phyloP scores from a whole-genome alignment of 768 basidiomycete species.

The Pulveroboletus sp. region DNA sequence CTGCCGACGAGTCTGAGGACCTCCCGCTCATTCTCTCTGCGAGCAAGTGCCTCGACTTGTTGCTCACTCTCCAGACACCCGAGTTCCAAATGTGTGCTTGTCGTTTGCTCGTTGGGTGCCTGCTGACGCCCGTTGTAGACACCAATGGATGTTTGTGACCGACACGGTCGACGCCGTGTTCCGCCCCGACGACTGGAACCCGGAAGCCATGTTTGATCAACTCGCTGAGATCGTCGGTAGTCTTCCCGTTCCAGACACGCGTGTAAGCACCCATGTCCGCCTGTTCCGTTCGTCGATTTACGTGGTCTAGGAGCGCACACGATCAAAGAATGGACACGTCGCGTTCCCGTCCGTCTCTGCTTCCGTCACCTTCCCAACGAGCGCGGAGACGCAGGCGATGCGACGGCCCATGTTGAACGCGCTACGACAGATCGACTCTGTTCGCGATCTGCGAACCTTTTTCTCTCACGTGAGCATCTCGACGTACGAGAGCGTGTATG shows the following conservation, averaged over 20 bases:
- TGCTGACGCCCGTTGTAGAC: conserved; percentile 40
- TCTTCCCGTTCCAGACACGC: conserved; percentile 48
- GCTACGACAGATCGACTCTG: conserved; percentile 75
- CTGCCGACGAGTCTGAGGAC: conserved; percentile 82
- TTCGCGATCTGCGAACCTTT: conserved; percentile 85
- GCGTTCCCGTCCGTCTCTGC: conserved; percentile 20
- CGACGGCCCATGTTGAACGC: conserved; percentile 72
- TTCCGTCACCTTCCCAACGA: conserved; percentile 25
- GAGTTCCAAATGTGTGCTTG: conserved; percentile 89
- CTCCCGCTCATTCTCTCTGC: conserved; percentile 82
- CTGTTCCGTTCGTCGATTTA: neutral
- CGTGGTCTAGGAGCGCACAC: conserved; percentile 25
- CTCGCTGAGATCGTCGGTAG: conserved; percentile 80
- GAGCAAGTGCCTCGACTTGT: conserved; percentile 89
- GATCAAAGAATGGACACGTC: conserved; percentile 20
- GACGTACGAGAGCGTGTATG: conserved; percentile 89
- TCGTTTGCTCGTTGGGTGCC: neutral
- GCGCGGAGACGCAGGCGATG: conserved; percentile 44
- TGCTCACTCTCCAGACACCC: conserved; percentile 92
- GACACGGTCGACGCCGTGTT: conserved; percentile 96
- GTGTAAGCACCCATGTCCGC: conserved; percentile 10
- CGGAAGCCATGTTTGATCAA: conserved; percentile 89
- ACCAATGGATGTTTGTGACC: conserved; percentile 99
- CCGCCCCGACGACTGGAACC: conserved; percentile 77
- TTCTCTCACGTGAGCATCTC: conserved; percentile 87